Base-by-base conservation (phyloP, 306 rosid species). In the Cyclanthera cordifolia region DNA sequence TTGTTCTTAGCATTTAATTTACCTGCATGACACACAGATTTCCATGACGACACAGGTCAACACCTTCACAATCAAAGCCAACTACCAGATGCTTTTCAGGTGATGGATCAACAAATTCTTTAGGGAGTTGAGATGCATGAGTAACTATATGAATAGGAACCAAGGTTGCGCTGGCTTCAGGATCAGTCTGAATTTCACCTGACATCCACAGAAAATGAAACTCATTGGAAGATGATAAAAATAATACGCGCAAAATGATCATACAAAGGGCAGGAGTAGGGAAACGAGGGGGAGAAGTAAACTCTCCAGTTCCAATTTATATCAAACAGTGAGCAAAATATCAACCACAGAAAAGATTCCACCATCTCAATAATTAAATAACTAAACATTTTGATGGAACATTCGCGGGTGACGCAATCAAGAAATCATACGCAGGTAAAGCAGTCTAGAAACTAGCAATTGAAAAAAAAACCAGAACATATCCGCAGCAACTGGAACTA, bases 51-150 rank as follows among this genome's bases (percentile, higher is more conserved):
- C 97, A 91, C 30, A 91, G 83, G 82, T 88, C 91, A 67, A 80
- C 97, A 8, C 96, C 95, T 84, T 91, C 97, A 61, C 97, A 91
- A 70, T 91, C 97, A 70, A 91, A 91, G 56, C 97, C 97, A 57
- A 91, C 78, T 28, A 88, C 83, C 13, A 88, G 52, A 49, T 71
- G 64, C 66, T 70, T 60, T 20, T 80, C 83, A 25, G 91, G 78
- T 6, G 89, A 88, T 15, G 97, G 97, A 37, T 88, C 82, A 48
- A 91, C 73, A 76, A 91, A 91, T n/a, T 83, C 89, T 4, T 72
- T 74, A 5, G 97, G 97, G 67, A 91, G 97, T 72, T 91, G 91
- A 63, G 88, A 88, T 47, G 91, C 88, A 37, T 41, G 49, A 7
- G 97, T 88, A 52, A 91, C 96, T 37, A 91, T 27, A 47, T 83